Conservation (phyloP, 768 basidiomycete genomes). For the Naganishia kalamii region DNA sequence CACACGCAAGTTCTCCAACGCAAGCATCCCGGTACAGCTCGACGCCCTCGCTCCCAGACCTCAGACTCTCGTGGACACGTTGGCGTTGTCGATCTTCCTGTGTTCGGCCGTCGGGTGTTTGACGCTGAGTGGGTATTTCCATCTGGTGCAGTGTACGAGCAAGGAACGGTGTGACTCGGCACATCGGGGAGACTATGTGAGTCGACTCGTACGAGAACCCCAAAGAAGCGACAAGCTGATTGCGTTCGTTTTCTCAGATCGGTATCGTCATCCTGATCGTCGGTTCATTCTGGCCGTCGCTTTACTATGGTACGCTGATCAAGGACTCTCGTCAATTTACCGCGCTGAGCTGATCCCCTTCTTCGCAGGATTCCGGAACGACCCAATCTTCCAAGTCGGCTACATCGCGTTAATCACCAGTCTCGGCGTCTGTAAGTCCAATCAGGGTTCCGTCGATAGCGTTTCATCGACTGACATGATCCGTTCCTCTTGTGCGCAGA, state of each 20-base stretch:
- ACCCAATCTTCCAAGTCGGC: constrained; percentile 25
- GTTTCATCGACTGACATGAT: background rate
- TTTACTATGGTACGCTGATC: constrained; percentile 56
- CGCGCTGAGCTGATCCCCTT: constrained; percentile 55
- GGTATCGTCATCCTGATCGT: constrained; percentile 73
- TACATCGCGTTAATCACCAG: constrained; percentile 28
- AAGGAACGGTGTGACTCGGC: constrained; percentile 50
- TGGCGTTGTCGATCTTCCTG: constrained; percentile 62
- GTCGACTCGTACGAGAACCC: constrained; percentile 24
- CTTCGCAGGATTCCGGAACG: constrained; percentile 54
- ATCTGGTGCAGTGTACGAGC: constrained; percentile 69
- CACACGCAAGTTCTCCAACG: background rate
- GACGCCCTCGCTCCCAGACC: constrained; percentile 13
- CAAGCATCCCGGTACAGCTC: background rate
- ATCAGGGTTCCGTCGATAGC: background rate
- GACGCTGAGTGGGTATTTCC: constrained; percentile 63
- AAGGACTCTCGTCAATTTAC: constrained; percentile 48
- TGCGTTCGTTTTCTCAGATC: constrained; percentile 52
- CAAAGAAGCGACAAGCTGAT: constrained; percentile 35
- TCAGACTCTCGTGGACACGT: constrained; percentile 60
- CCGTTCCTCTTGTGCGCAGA: background rate
- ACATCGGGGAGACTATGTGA: constrained; percentile 49
- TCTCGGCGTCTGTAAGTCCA: constrained; percentile 5
- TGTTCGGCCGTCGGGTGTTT: constrained; percentile 68
- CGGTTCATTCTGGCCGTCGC: constrained; percentile 69